These are phyloP conservation scores for Gossypium lobatum DNA, from an alignment of 441 rosid genomes.

Conservation along the genomic window DNA sequence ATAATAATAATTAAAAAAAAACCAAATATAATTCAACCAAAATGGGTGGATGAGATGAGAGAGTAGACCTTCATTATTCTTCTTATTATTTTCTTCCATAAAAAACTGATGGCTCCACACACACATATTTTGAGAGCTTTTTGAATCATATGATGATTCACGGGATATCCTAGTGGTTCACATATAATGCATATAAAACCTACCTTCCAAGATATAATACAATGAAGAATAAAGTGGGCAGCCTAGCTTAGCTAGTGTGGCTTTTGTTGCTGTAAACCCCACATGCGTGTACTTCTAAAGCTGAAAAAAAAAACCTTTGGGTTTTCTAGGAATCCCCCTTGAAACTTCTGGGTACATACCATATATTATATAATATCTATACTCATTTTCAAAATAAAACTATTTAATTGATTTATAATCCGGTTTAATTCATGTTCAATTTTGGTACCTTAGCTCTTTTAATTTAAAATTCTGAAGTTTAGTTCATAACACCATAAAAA, in stretches of 20 bases:
- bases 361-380: too few relatives aligned
- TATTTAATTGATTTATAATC: too few relatives aligned
- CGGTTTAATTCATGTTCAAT: too few relatives aligned
- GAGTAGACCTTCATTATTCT: too few relatives aligned
- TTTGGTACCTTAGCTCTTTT: too few relatives aligned
- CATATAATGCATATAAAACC: slow-evolving; percentile 19
- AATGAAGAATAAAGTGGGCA: slow-evolving; percentile 1
- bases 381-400: too few relatives aligned
- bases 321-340: slow-evolving; percentile 8
- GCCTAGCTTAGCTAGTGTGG: not conserved
- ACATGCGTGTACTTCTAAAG: slow-evolving; percentile 3
- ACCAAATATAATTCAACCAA: not conserved
- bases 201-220: slow-evolving; percentile 17
- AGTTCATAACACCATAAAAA: too few relatives aligned
- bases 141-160: slow-evolving; percentile 25
- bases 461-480: too few relatives aligned
- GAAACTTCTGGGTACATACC: slow-evolving; percentile 7
- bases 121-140: slow-evolving; percentile 15
- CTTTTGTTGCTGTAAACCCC: slow-evolving; percentile 15
- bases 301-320: not conserved
- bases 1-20: not conserved
- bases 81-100: not conserved
- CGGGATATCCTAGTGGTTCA: too few relatives aligned
- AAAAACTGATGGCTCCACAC: slow-evolving; percentile 19
- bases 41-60: not conserved